phyloP scores from a whole-genome alignment of 148 eudicot genomes.

The Selenicereus undatus region DNA sequence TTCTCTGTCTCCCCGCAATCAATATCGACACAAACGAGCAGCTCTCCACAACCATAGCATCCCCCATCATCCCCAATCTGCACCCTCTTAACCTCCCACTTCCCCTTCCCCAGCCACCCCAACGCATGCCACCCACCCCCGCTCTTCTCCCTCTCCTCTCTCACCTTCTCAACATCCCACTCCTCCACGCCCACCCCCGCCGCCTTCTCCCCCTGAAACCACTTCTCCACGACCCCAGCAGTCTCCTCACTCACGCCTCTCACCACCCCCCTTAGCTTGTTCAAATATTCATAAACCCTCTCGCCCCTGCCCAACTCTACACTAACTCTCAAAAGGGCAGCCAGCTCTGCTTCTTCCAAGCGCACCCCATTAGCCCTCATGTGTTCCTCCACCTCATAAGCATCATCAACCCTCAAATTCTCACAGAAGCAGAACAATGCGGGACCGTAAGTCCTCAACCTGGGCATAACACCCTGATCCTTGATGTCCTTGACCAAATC shows the following conservation, averaged over 20 bases:
- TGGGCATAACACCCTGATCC: conserved; percentile 35
- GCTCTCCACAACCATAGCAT: conserved; percentile 58
- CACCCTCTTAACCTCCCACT: conserved; percentile 55
- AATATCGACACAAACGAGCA: conserved; percentile 79
- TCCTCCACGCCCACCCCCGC: conserved; percentile 42
- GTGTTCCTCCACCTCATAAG: conserved; percentile 64
- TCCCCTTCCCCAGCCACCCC: conserved; percentile 87
- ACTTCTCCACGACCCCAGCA: conserved; percentile 43
- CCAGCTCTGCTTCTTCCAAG: conserved; percentile 60
- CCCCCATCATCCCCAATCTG: conserved; percentile 41
- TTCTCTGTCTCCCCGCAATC: conserved; percentile 65
- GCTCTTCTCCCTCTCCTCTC: conserved; percentile 44
- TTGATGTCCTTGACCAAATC: conserved; percentile 50
- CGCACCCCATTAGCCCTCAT: conserved; percentile 44
- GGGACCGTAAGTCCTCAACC: conserved; percentile 68
- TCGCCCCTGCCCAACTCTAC: conserved; percentile 42
- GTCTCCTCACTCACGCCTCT: conserved; percentile 56
- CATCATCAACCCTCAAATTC: conserved; percentile 55
- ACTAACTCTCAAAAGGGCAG: conserved; percentile 69
- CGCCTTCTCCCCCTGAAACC: conserved; percentile 63
- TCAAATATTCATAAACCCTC: conserved; percentile 83
- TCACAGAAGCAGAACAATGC: conserved; percentile 55
- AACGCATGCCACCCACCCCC: conserved; percentile 99
- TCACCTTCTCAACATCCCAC: conserved; percentile 46
- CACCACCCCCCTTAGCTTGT: conserved; percentile 58